Base-by-base conservation (phyloP, 2,329 filamentous ascomycete genomes). In the Cladorrhinum sp. region DNA sequence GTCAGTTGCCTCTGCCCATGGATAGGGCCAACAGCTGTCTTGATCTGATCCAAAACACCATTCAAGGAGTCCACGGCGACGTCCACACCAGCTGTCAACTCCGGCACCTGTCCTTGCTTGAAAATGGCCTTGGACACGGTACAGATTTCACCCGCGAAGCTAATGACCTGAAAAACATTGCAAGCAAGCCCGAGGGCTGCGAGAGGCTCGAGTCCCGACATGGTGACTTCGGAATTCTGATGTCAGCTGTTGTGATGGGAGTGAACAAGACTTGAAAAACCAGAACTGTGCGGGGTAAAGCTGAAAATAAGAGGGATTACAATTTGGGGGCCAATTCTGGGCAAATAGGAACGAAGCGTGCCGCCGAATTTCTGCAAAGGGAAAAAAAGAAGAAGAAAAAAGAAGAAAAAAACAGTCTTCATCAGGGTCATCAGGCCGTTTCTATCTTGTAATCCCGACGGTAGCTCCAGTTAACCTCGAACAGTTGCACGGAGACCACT, bases 161-260 rank as follows among this genome's bases (percentile, higher is more conserved):
- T 58, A 5, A 58, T 30, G 3, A 52, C 18, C 33, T 58, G 56
- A 16, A 58, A 52, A 21, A 58, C 56, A 21, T 30, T 36, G 48
- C 56, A 58, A 28, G 56, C 56, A 14, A 58, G 48, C 46, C 46
- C 46, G 14, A 58, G 26, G 2, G 56, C 56, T 20, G 21, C 46
- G 2, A 53, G 48, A 14, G 56, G 28, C 26, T 58, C 56, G 46
- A 52, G 23, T 21, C 56, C 56, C n/a, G 56, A 58, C 56, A 58
- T 58, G 21, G 55, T 42, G 6, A 12, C 36, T 30, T 30, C 26
- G 4, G 36, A 8, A 3, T 8, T 3, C 6, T n/a, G 14, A 42
- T 42, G 36, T 42, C 16, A n/a, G 16, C 16, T 3, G 16, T 42
- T 42, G 36, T 3, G 36, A 14, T 42, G 10, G 16, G 4, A 42